phyloP scores from a whole-genome alignment of 257 asterid genomes.

The Orobanche coerulescens region DNA sequence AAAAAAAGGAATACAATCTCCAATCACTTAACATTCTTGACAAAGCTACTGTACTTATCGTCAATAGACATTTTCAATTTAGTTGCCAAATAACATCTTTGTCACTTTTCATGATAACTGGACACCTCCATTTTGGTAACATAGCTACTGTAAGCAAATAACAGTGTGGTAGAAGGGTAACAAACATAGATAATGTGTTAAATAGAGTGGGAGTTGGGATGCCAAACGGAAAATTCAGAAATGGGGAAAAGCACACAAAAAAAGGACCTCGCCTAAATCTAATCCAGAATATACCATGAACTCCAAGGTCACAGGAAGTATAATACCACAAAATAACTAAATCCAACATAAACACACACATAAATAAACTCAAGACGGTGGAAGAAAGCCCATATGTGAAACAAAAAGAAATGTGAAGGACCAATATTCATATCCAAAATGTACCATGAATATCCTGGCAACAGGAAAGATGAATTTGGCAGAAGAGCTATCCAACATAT shows the following conservation, averaged over 20 bases:
- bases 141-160: neutral
- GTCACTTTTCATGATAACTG: neutral
- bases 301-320: neutral
- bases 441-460: neutral
- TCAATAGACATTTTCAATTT: neutral
- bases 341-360: neutral
- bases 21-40: neutral
- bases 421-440: neutral
- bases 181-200: neutral
- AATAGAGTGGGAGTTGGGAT: no score
- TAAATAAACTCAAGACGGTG: neutral
- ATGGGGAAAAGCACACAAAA: neutral
- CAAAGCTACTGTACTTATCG: constrained; percentile 1
- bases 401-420: neutral
- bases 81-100: neutral
- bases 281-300: neutral
- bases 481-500: neutral
- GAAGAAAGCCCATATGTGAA: neutral
- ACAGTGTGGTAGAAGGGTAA: neutral
- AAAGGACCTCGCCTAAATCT: neutral
- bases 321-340: neutral
- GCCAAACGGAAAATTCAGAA: neutral
- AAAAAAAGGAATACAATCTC: neutral
- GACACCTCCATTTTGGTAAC: neutral
- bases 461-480: neutral